Evolutionary conservation across 1,284 basidiomycete genomes (phyloP).

Genomic region (Boletus albobrunnescens): DNA sequence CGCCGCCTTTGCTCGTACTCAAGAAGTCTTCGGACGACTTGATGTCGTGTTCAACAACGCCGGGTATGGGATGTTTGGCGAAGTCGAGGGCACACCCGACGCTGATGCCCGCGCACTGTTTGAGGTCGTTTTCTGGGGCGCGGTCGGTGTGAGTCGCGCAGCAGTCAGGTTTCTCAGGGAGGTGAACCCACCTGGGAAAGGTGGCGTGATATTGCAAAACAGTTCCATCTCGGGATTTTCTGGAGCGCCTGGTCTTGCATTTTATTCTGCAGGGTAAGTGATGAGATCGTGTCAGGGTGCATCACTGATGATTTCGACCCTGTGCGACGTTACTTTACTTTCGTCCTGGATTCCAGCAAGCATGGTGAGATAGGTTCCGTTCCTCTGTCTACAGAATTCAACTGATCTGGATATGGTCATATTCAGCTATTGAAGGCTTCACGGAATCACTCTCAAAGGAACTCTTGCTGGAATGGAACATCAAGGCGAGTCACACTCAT

Average conservation of each 20-base stretch:
- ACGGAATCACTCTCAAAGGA: slow-evolving; percentile 16
- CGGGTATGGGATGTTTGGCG: slow-evolving; percentile 4
- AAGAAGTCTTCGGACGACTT: slow-evolving; percentile 10
- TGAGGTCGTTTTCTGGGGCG: slow-evolving; percentile 19
- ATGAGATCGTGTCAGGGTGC: background rate
- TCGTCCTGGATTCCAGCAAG: no score
- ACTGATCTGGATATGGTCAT: background rate
- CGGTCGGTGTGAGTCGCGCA: slow-evolving; percentile 6
- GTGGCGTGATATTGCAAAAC: slow-evolving; percentile 17
- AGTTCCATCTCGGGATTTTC: slow-evolving; percentile 12
- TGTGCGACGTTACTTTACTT: background rate
- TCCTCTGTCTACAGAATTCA: background rate
- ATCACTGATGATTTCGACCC: background rate
- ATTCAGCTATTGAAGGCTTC: slow-evolving; percentile 16
- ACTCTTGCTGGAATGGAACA: slow-evolving; percentile 18
- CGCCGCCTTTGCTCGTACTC: slow-evolving; percentile 14
- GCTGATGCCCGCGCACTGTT: slow-evolving; percentile 12
- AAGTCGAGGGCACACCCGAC: slow-evolving; percentile 12
- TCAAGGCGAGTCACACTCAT: slow-evolving; percentile 9
- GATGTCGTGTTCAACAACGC: slow-evolving; percentile 25
- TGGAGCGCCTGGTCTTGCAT: slow-evolving; percentile 4
- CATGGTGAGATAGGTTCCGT: slow-evolving; percentile 11
- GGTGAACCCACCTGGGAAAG: slow-evolving; percentile 10
- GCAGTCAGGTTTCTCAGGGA: slow-evolving; percentile 17
- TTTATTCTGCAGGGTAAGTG: slow-evolving; percentile 11